Base-by-base conservation (phyloP, 2,329 filamentous ascomycete genomes). In the Paracoccidioides brasiliensis region DNA sequence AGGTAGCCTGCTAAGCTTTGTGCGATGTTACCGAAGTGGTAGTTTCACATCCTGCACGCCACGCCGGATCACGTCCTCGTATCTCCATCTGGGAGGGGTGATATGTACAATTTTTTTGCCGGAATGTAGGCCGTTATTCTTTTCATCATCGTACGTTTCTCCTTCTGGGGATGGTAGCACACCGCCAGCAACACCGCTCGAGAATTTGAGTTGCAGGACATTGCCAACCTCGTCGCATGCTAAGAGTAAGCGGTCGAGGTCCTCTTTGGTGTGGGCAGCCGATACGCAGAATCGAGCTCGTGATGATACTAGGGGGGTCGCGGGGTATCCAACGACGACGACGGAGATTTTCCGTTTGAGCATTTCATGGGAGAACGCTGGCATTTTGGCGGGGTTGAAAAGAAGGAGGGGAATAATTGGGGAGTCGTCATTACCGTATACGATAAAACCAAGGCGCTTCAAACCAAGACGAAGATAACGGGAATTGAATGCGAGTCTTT, bases 311-410 rank as follows among this genome's bases (percentile, higher is more conserved):
- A 98, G 80, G 1, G 93, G 93, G 2, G 93, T 98, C 7, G 91
- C 93, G 5, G 93, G 93, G 69, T 98, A 98, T 53, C 91, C 93
- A 59, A 98, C 93, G 48, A 98, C 88, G 42, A 98, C 93, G 53
- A 97, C 88, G 0, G 91, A 93, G 64, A 98, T 97, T 73, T 96
- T 97, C 67, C 93, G 88, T 74, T 88, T 88, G 58, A 97, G 81
- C 93, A 98, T 97, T 72, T 97, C 93, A 69, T 95, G 93, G 52
- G 90, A 96, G 73, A 98, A 98, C 57, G 93, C 91, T 4, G 91
- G 88, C 79, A 98, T 96, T 76, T 98, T 98, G 65, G 88, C 93
- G n/a, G 93, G 93, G 74, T 97, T 89, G 78, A 96, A 98, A 33
- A 98, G 83, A 66, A 95, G 81, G 62, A 98, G 72, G 54, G 93